Conservation (phyloP, 495 filamentous ascomycete species). For the Entonaema liquescens region DNA sequence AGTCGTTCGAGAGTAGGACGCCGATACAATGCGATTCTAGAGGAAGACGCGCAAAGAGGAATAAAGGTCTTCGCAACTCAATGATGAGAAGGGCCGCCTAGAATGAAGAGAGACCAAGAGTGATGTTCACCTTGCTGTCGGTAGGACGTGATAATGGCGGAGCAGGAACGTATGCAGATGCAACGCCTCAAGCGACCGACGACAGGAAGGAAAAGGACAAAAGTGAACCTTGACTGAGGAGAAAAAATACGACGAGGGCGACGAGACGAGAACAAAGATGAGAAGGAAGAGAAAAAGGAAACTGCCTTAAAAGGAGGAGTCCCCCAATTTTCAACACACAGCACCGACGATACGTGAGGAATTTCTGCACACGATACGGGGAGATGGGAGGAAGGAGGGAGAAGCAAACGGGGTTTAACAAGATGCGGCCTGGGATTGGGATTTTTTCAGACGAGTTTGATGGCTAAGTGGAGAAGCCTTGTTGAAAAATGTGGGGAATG, state of each 20-base stretch:
- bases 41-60: slow-evolving; percentile 23
- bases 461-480: slow-evolving; percentile 38
- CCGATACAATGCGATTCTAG: slow-evolving; percentile 41
- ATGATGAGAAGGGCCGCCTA: slow-evolving; percentile 32
- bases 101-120: slow-evolving; percentile 23
- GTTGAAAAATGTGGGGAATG: slow-evolving; percentile 19
- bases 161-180: slow-evolving; percentile 36
- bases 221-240: slow-evolving; percentile 39
- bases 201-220: slow-evolving; percentile 29
- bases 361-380: slow-evolving; percentile 44
- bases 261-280: slow-evolving; percentile 38
- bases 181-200: slow-evolving; percentile 35
- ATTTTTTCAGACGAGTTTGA: slow-evolving; percentile 41
- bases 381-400: slow-evolving; percentile 45
- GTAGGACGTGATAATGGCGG: slow-evolving; percentile 24
- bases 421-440: slow-evolving; percentile 41
- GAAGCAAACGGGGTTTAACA: slow-evolving; percentile 45
- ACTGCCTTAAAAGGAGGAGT: slow-evolving; percentile 60
- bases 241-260: slow-evolving; percentile 34
- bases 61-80: slow-evolving; percentile 16
- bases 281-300: slow-evolving; percentile 54
- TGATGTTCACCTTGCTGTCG: slow-evolving; percentile 32
- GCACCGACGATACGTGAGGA: slow-evolving; percentile 48
- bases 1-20: slow-evolving; percentile 25
- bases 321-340: slow-evolving; percentile 58